phyloP scores from a whole-genome alignment of 2,329 filamentous ascomycete species.

The Calonectria pauciramosa region DNA sequence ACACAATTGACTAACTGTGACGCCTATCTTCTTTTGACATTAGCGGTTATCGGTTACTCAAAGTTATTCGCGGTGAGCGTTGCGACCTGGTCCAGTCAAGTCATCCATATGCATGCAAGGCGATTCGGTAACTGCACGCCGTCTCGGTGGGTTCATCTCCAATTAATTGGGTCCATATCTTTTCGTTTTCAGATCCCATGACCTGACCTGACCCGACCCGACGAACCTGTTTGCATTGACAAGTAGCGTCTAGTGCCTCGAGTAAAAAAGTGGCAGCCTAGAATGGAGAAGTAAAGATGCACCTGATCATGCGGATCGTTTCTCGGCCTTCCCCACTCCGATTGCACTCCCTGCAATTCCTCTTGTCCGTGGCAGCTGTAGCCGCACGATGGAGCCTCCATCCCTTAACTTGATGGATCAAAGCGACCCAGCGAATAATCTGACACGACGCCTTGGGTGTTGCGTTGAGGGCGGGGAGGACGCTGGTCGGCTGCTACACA shows the following conservation, averaged over 20 bases:
- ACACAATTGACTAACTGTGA: not conserved
- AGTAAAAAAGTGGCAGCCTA: slow-evolving; percentile 30
- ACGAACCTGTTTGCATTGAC: not conserved
- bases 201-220: not conserved
- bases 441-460: not conserved
- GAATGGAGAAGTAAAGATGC: slow-evolving; percentile 14
- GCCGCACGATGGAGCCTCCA: slow-evolving; percentile 33
- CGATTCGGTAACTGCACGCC: not conserved
- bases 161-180: slow-evolving; percentile 8
- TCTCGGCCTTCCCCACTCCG: slow-evolving; percentile 11
- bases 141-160: not conserved
- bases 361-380: slow-evolving; percentile 27
- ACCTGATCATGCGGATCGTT: not conserved
- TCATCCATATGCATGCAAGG: not conserved
- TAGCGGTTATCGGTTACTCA: not conserved
- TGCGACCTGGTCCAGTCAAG: not conserved
- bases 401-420: slow-evolving; percentile 18
- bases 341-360: not conserved
- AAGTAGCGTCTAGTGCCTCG: not conserved
- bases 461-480: slow-evolving; percentile 23
- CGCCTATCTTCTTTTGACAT: not conserved
- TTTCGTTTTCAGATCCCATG: slow-evolving; percentile 2
- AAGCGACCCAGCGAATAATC: slow-evolving; percentile 29
- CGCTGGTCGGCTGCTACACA: not conserved
- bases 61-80: not conserved